phyloP scores from a whole-genome alignment of 2,329 filamentous ascomycete species.

The Chaetomiaceae sp. region DNA sequence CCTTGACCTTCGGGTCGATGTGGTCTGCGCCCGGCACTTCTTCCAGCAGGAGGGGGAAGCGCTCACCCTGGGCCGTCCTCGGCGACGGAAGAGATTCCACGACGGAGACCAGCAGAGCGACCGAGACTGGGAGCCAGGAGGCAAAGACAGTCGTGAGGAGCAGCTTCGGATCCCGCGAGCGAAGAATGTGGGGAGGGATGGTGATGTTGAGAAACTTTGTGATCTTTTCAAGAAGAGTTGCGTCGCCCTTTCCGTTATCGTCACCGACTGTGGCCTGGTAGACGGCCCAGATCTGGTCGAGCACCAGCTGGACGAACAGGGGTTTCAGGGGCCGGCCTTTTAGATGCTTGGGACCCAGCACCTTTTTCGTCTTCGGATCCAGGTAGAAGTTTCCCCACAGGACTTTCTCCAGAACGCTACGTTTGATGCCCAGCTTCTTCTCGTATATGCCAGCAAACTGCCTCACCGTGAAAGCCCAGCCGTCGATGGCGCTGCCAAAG shows the following conservation, averaged over 20 bases:
- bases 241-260: slow-evolving; percentile 77
- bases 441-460: slow-evolving; percentile 94
- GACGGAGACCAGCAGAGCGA: slow-evolving; percentile 86
- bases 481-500: slow-evolving; percentile 94
- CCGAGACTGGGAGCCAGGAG: slow-evolving; percentile 87
- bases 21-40: slow-evolving; percentile 70
- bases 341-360: slow-evolving; percentile 84
- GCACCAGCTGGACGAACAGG: slow-evolving; percentile 93
- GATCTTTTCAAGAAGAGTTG: slow-evolving; percentile 82
- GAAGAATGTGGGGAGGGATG: slow-evolving; percentile 76
- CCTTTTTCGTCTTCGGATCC: slow-evolving; percentile 93
- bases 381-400: slow-evolving; percentile 96
- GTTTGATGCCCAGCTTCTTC: slow-evolving; percentile 94
- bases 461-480: slow-evolving; percentile 96
- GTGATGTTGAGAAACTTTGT: slow-evolving; percentile 83
- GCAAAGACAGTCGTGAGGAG: slow-evolving; percentile 83
- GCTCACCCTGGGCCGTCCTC: slow-evolving; percentile 68
- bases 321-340: slow-evolving; percentile 90
- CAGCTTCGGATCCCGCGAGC: slow-evolving; percentile 77
- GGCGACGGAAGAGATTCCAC: slow-evolving; percentile 90
- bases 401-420: slow-evolving; percentile 81
- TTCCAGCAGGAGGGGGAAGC: slow-evolving; percentile 74
- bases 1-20: slow-evolving; percentile 63
- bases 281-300: slow-evolving; percentile 94
- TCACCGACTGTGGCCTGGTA: slow-evolving; percentile 87